Evolutionary conservation across 495 filamentous ascomycete genomes (phyloP).

Genomic region (Chaetomidium leptoderma): DNA sequence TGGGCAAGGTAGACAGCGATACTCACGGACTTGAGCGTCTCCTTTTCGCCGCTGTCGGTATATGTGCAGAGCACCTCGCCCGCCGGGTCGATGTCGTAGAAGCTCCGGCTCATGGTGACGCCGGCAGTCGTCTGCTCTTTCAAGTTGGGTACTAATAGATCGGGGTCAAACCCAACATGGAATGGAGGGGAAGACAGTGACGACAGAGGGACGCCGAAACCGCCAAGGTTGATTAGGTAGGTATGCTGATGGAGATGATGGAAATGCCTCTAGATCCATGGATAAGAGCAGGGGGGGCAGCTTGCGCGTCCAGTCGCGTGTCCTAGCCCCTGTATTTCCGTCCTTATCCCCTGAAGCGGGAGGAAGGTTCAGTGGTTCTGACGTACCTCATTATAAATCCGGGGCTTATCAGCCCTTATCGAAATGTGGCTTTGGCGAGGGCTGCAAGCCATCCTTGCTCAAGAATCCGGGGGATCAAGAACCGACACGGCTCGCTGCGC

Average conservation of each 20-base stretch:
- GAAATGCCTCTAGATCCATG: no score
- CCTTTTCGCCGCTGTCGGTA: constrained; percentile 25
- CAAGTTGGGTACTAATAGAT: no score
- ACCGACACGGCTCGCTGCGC: no score
- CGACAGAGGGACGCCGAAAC: no score
- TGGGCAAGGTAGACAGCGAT: no score
- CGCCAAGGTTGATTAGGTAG: no score
- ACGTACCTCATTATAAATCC: constrained; percentile 15
- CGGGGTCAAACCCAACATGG: no score
- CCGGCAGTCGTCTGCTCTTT: constrained; percentile 13
- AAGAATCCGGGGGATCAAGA: background rate
- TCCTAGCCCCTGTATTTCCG: background rate
- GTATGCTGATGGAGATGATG: no score
- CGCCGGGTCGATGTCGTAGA: constrained; percentile 39
- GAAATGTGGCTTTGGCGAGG: background rate
- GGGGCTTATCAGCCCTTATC: constrained; percentile 10
- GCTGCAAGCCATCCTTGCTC: background rate
- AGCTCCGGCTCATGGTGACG: constrained; percentile 29
- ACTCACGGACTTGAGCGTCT: constrained; percentile 23
- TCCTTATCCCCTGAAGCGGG: background rate
- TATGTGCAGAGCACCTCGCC: constrained; percentile 37
- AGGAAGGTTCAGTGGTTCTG: constrained; percentile 2
- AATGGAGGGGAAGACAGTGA: no score
- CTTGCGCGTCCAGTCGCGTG: constrained; percentile 8
- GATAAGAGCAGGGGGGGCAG: background rate